Percentiles rank a stretch among this genome's conserved stretches.
Evolutionary conservation across 768 basidiomycete genomes (phyloP).

Genomic region (Amanita molliuscula): DNA sequence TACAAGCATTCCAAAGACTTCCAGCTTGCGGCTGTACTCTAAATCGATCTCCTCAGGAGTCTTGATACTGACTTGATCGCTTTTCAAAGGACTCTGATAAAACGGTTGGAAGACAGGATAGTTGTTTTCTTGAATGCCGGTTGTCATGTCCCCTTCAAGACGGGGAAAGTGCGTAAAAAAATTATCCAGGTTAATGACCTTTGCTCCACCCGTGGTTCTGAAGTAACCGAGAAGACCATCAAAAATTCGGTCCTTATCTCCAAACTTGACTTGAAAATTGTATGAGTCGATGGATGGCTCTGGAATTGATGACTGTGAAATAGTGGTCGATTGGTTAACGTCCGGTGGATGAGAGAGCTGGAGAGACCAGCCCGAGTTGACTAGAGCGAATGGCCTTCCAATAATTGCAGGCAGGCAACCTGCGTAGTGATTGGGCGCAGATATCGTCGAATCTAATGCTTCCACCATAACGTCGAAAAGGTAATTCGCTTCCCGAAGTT

Average conservation of each 20-base stretch:
- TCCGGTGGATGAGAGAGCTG: background rate
- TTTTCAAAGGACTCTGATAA: background rate
- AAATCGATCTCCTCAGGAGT: background rate
- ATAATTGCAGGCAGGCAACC: background rate
- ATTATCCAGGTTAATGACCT: background rate
- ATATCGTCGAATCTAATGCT: too few relatives aligned
- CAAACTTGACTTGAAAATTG: background rate
- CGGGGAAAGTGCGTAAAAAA: background rate
- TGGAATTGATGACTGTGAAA: too few relatives aligned
- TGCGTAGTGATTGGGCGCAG: background rate
- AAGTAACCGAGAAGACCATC: background rate
- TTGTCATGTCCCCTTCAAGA: background rate
- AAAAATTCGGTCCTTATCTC: background rate
- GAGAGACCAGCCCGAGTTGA: background rate
- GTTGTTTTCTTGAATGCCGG: background rate
- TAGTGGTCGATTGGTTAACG: background rate
- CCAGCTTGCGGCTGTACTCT: background rate
- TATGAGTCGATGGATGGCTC: background rate
- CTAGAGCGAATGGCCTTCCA: background rate
- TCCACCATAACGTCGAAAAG: background rate
- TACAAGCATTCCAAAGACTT: background rate
- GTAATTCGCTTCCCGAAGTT: background rate
- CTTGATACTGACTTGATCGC: too few relatives aligned
- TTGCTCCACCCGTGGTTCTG: background rate
- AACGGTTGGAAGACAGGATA: background rate